These are phyloP conservation scores for Paracoccidioides lutzii DNA, from an alignment of 2,329 filamentous ascomycete genomes.

Conservation along the genomic window DNA sequence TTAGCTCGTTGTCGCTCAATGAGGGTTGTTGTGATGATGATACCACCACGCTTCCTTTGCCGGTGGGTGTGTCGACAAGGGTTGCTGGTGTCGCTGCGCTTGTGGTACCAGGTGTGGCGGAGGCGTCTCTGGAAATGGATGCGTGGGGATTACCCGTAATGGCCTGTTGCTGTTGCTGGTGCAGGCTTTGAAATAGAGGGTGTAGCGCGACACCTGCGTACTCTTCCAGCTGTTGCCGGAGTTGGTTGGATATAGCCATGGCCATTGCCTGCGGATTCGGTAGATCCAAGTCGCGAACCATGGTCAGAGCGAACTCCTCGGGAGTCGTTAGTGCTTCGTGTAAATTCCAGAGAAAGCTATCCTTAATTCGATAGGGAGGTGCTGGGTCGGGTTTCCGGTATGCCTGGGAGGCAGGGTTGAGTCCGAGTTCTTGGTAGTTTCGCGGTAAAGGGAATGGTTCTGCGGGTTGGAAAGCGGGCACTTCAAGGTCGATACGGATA, in stretches of 20 bases:
- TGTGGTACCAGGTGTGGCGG: constrained; percentile 13
- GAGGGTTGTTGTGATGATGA: constrained; percentile 9
- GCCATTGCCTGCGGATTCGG: constrained; percentile 60
- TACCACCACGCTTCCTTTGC: constrained; percentile 4
- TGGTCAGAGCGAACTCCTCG: constrained; percentile 81
- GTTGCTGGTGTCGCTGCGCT: constrained; percentile 18
- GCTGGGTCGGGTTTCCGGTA: constrained; percentile 70
- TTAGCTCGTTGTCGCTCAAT: constrained; percentile 59
- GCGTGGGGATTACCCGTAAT: constrained; percentile 10
- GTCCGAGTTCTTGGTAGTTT: constrained; percentile 26
- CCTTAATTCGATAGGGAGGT: constrained; percentile 75
- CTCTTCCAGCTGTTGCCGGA: constrained; percentile 87
- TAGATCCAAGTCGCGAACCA: constrained; percentile 87
- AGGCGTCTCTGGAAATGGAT: constrained; percentile 37
- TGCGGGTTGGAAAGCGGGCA: constrained; percentile 52
- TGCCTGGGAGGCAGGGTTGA: constrained; percentile 57
- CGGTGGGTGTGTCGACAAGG: constrained; percentile 2
- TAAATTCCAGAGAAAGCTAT: constrained; percentile 95
- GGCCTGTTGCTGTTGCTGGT: constrained; percentile 11
- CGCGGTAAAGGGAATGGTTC: constrained; percentile 36
- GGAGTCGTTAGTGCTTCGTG: constrained; percentile 90
- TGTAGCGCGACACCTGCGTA: constrained; percentile 91
- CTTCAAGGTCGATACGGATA: constrained; percentile 90
- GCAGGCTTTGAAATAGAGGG: constrained; percentile 61
- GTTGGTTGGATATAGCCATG: constrained; percentile 79